Base-by-base conservation (phyloP, 495 filamentous ascomycete genomes). In the Lasiosphaeris hirsuta region DNA sequence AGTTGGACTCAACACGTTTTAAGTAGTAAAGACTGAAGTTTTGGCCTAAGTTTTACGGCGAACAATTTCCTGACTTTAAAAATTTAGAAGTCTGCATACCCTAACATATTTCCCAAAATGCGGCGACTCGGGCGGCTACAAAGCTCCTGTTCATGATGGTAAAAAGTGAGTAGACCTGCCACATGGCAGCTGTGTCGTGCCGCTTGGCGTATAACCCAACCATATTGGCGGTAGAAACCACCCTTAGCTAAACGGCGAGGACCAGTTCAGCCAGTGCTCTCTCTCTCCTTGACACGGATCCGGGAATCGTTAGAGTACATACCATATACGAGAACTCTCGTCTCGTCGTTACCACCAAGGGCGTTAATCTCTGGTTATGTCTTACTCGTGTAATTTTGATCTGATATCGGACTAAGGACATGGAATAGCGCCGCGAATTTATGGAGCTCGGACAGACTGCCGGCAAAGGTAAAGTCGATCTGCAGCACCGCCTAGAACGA, bases 211-310 rank as follows among this genome's bases (percentile, higher is more conserved):
- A 75, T 33, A 65, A 54, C 7, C 59, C 62, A 9, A 70, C 62
- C 48, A 65, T 65, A 53, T 76, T n/a, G 74, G 34, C 73, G 54
- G 69, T 71, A 78, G 62, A 75, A 75, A 2, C 75, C 77, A n/a
- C n/a, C n/a, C 70, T 71, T 77, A 58, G 77, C 79, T 60, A 72
- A 72, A 37, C 9, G 49, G 35, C 2, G 42, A 69, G 66, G 50
- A n/a, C n/a, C n/a, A n/a, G n/a, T n/a, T 72, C 66, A 67, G 56
- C 19, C 10, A 74, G n/a, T n/a, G n/a, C n/a, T n/a, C 57, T 19
- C 70, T 60, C 40, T 43, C 13, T n/a, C 40, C 4, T 43, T 43
- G 40, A 43, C 40, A 13, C 13, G 40, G 18, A n/a, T 43, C 40
- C 40, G 40, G 40, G 13, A 11, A 15, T 4, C 40, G 40, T 3